Percentiles rank a stretch among this genome's conserved stretches.
These are phyloP conservation scores for Sporothrix euskadiensis DNA, from an alignment of 2,329 filamentous ascomycete species.

Conservation along the genomic window DNA sequence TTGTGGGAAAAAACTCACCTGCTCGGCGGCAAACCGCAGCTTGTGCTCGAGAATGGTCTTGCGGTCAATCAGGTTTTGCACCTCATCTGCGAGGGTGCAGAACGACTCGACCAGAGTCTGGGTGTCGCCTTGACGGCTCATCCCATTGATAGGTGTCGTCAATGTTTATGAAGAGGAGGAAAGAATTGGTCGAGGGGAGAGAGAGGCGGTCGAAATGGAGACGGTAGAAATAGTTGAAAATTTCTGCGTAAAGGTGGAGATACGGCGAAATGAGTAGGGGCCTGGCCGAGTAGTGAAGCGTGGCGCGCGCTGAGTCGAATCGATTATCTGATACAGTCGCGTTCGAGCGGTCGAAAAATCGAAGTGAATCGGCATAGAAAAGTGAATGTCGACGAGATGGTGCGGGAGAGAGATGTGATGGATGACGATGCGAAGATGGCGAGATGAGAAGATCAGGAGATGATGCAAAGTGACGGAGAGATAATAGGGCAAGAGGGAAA, in stretches of 20 bases:
- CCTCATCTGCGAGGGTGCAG: slow-evolving; percentile 64
- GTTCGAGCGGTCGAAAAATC: not conserved
- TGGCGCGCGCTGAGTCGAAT: no score
- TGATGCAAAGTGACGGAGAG: not conserved
- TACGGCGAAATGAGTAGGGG: slow-evolving; percentile 1
- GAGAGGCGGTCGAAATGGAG: slow-evolving; percentile 23
- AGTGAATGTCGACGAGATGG: not conserved
- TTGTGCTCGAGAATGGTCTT: slow-evolving; percentile 68
- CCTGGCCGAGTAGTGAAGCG: not conserved
- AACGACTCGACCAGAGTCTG: slow-evolving; percentile 65
- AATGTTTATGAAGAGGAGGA: slow-evolving; percentile 15
- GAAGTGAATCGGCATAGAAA: not conserved
- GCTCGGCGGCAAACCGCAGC: slow-evolving; percentile 65
- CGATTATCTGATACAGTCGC: not conserved
- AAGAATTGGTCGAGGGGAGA: slow-evolving; percentile 22
- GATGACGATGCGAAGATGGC: slow-evolving; percentile 4
- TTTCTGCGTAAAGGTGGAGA: slow-evolving; percentile 13
- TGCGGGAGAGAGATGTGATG: slow-evolving; percentile 27
- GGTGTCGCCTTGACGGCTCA: slow-evolving; percentile 49
- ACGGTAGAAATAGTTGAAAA: slow-evolving; percentile 7
- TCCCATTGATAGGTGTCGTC: slow-evolving; percentile 38
- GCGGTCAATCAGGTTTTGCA: slow-evolving; percentile 62
- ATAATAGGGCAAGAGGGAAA: not conserved
- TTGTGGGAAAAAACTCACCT: slow-evolving; percentile 50
- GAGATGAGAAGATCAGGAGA: slow-evolving; percentile 1